These are phyloP conservation scores for Pulveroboletus sp. DNA, from an alignment of 768 basidiomycete species.

Conservation along the genomic window DNA sequence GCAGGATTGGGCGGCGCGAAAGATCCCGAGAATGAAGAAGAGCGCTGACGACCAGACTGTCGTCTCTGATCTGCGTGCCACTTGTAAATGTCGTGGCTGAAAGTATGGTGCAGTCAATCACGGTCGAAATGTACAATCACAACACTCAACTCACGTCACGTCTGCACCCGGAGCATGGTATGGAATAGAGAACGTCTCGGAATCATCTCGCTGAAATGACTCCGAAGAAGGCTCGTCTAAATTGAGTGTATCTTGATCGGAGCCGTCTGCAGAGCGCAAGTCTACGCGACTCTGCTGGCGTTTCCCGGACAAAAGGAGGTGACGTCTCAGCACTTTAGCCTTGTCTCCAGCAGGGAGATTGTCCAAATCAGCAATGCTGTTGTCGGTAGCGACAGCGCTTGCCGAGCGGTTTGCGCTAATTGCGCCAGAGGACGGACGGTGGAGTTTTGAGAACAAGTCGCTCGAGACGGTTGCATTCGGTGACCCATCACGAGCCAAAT, in stretches of 20 bases:
- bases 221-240: slow-evolving; percentile 17
- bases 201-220: slow-evolving; percentile 40
- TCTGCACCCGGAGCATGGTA: slow-evolving; percentile 87
- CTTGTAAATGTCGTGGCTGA: slow-evolving; percentile 91
- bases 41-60: slow-evolving; percentile 54
- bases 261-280: slow-evolving; percentile 18
- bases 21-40: slow-evolving; percentile 64
- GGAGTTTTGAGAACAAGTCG: slow-evolving; percentile 14
- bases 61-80: slow-evolving; percentile 79
- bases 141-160: slow-evolving; percentile 69
- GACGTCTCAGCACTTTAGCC: slow-evolving; percentile 70
- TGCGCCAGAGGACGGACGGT: slow-evolving; percentile 32
- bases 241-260: slow-evolving; percentile 21
- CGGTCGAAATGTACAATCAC: slow-evolving; percentile 11
- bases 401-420: slow-evolving; percentile 36
- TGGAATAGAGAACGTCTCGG: slow-evolving; percentile 80
- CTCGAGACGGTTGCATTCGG: slow-evolving; percentile 1
- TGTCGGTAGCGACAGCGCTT: slow-evolving; percentile 27
- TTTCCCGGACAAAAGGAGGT: slow-evolving; percentile 74
- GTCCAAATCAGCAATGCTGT: slow-evolving; percentile 41
- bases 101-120: slow-evolving; percentile 5
- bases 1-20: slow-evolving; percentile 58
- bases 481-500: slow-evolving; percentile 8
- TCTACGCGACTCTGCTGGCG: slow-evolving; percentile 30
- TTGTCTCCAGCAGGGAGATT: slow-evolving; percentile 79